These are phyloP conservation scores for Barnettozyma siamensis DNA, from an alignment of 805 yeast species.

Conservation along the genomic window DNA sequence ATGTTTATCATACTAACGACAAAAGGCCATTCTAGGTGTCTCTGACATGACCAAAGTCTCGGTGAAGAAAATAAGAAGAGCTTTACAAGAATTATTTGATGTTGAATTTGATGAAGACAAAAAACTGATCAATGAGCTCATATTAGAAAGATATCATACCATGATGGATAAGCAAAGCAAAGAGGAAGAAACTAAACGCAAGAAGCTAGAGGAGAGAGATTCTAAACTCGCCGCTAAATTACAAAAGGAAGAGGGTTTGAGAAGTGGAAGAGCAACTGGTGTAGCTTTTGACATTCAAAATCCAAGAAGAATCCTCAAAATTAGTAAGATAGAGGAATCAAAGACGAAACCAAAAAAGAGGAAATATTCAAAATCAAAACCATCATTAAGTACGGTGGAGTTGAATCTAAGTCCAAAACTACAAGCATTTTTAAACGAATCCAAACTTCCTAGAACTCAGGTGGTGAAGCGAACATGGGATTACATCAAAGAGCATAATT, in stretches of 20 bases:
- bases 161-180: slow-evolving; percentile 36
- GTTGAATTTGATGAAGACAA: slow-evolving; percentile 45
- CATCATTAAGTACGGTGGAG: slow-evolving; percentile 34
- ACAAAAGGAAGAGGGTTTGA: slow-evolving; percentile 27
- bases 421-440: slow-evolving; percentile 40
- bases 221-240: slow-evolving; percentile 46
- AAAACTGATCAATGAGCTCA: slow-evolving; percentile 54
- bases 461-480: slow-evolving; percentile 68
- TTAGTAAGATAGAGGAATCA: background rate
- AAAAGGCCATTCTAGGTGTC: slow-evolving; percentile 62
- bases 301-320: too few species aligned
- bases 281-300: too few species aligned
- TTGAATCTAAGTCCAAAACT: slow-evolving; percentile 46
- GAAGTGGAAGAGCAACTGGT: slow-evolving; percentile 11
- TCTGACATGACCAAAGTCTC: slow-evolving; percentile 66
- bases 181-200: slow-evolving; percentile 25
- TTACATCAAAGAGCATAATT: slow-evolving; percentile 53
- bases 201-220: slow-evolving; percentile 43
- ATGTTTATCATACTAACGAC: slow-evolving; percentile 4
- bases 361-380: slow-evolving; percentile 10
- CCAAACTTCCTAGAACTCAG: slow-evolving; percentile 55
- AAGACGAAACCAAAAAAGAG: slow-evolving; percentile 12
- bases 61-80: slow-evolving; percentile 64
- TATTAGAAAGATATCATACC: slow-evolving; percentile 50
- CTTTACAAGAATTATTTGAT: slow-evolving; percentile 63